Conservation (phyloP, 352 stramenopile genomes). For the Phytophthora kernoviae region DNA sequence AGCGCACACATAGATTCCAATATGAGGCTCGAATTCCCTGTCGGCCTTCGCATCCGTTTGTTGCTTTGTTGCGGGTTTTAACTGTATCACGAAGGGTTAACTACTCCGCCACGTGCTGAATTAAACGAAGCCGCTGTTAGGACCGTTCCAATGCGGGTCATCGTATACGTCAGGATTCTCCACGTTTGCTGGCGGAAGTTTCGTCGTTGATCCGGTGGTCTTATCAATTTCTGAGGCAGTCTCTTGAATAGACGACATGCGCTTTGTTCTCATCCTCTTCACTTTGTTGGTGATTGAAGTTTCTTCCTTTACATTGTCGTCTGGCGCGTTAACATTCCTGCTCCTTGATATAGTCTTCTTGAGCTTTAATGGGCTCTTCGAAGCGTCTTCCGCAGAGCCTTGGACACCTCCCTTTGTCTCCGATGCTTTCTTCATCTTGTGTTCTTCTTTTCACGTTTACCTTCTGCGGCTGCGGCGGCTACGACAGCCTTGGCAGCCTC, state of each 20-base stretch:
- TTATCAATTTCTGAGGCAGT: conserved; percentile 5
- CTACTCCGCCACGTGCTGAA: conserved; percentile 7
- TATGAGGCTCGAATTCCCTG: background rate
- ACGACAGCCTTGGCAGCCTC: conserved; percentile 40
- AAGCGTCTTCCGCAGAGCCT: background rate
- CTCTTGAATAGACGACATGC: background rate
- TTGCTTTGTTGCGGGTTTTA: conserved; percentile 16
- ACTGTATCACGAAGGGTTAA: background rate
- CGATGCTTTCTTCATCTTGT: conserved; percentile 17
- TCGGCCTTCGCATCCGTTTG: background rate
- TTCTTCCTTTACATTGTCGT: background rate
- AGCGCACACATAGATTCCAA: conserved; percentile 7
- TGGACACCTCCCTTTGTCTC: conserved; percentile 5
- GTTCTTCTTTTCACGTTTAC: conserved; percentile 30
- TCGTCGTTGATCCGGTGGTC: conserved; percentile 4
- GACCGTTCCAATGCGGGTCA: conserved; percentile 46
- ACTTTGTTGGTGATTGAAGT: background rate
- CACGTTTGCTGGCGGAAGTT: conserved; percentile 14
- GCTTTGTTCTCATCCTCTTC: conserved; percentile 26
- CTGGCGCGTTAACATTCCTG: background rate
- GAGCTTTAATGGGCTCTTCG: conserved; percentile 17
- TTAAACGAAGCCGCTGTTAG: conserved; percentile 48
- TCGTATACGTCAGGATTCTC: conserved; percentile 43
- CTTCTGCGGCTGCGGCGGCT: conserved; percentile 36
- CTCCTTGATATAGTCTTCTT: conserved; percentile 16